These are phyloP conservation scores for Yarrowia alimentaria DNA, from an alignment of 805 yeast species.

Conservation along the genomic window DNA sequence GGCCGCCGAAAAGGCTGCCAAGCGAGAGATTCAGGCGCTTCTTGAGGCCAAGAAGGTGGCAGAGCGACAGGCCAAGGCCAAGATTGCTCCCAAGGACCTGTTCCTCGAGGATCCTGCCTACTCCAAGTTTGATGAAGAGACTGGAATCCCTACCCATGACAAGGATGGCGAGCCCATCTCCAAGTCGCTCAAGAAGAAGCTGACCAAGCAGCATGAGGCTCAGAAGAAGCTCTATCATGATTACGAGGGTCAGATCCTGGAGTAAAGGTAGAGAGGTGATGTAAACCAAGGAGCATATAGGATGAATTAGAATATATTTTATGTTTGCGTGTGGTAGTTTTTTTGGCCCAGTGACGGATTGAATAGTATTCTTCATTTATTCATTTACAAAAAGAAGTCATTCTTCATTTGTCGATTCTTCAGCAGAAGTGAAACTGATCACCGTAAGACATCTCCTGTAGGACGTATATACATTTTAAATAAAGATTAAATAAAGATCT, in stretches of 20 bases:
- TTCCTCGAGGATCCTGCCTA: conserved; percentile 59
- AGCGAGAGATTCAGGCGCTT: conserved; percentile 46
- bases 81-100: conserved; percentile 66
- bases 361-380: no score
- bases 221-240: conserved; percentile 82
- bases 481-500: no score
- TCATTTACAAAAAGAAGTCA: no score
- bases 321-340: no score
- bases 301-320: no score
- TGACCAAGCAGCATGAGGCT: conserved; percentile 69
- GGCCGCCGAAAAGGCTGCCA: conserved; percentile 56
- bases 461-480: no score
- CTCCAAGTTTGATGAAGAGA: conserved; percentile 74
- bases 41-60: conserved; percentile 40
- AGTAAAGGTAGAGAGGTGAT: neutral
- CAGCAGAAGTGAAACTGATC: no score
- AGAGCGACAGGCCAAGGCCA: conserved; percentile 71
- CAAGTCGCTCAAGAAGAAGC: conserved; percentile 81
- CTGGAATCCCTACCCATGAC: conserved; percentile 82
- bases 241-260: conserved; percentile 39
- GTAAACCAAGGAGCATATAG: no score
- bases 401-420: no score
- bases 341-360: no score
- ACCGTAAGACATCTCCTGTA: no score
- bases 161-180: conserved; percentile 70